These are phyloP conservation scores for Strigomonas galati DNA, from an alignment of 208 protist genomes.

Conservation along the genomic window DNA sequence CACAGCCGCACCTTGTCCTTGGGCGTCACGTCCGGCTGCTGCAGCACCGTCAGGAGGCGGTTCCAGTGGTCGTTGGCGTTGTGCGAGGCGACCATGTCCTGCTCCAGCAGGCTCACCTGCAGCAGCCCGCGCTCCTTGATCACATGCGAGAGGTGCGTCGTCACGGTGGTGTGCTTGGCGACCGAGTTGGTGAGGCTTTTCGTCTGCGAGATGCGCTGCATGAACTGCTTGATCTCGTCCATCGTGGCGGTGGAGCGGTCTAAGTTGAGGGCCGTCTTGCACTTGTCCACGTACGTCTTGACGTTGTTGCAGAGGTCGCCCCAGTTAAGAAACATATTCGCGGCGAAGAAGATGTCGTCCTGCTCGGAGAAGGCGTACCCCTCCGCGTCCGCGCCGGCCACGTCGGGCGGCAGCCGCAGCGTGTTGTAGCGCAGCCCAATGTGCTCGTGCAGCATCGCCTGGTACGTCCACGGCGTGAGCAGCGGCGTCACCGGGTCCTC, in stretches of 20 bases:
- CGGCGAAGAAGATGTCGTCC: constrained; percentile 94
- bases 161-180: constrained; percentile 82
- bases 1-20: constrained; percentile 71
- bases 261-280: constrained; percentile 81
- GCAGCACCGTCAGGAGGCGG: constrained; percentile 54
- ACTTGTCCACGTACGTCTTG: constrained; percentile 93
- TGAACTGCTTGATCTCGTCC: constrained; percentile 84
- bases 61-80: constrained; percentile 69
- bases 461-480: constrained; percentile 98
- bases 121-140: constrained; percentile 87
- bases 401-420: constrained; percentile 50
- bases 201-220: constrained; percentile 83
- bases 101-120: constrained; percentile 94
- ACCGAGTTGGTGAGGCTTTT: constrained; percentile 76
- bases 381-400: constrained; percentile 40
- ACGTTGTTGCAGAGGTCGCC: constrained; percentile 96
- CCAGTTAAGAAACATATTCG: constrained; percentile 96
- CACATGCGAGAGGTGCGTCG: constrained; percentile 65
- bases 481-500: constrained; percentile 97
- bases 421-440: constrained; percentile 94
- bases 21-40: constrained; percentile 22
- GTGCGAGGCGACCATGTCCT: constrained; percentile 85
- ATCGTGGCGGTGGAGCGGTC: constrained; percentile 80
- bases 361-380: constrained; percentile 85
- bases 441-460: constrained; percentile 99